Base-by-base conservation (phyloP, 2,329 filamentous ascomycete genomes). In the Cyphellophora europaea region DNA sequence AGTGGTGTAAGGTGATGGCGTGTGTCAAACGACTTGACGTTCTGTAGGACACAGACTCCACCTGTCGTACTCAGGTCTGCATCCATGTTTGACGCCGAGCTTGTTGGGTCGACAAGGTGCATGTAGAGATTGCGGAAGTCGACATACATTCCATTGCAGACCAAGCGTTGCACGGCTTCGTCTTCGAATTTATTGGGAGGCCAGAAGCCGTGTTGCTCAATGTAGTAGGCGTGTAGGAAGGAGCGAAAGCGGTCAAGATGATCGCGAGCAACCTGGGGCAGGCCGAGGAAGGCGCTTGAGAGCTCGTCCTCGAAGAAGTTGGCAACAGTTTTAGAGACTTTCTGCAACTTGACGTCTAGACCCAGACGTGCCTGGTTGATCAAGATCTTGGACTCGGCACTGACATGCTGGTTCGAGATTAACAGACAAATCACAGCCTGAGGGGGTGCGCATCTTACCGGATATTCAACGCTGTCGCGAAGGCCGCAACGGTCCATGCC, bases 61-160 rank as follows among this genome's bases (percentile, higher is more conserved):
- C 79, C 80, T 18, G 37, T 33, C 30, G 71, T 71, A 0, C 74
- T 70, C 14, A 69, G 59, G 5, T 66, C 61, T 1, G 76, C 69
- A 34, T 65, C 67, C n/a, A 58, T 60, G 23, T 71, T 57, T 16
- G 28, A 32, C 11, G 32, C 27, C 2, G 45, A 42, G 6, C 41
- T 44, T 11, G 42, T 33, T 8, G 65, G 59, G 47, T 91, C 82
- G 1, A 80, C 80, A 1, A 91, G 64, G 31, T 80, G 77, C 19
- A 78, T 67, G 53, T 87, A 86, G 0, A 89, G 60, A 2, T 70
- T 74, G 33, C 75, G 68, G 44, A 91, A 87, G 44, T 89, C 83
- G 19, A 67, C 59, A 27, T 72, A 70, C 72, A 89, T 79, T 3
- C 64, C 62, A 19, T 62, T 62, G 48, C 77, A 77, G 1, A 80